Evolutionary conservation across 129 eudicot species (phyloP), one percentile per base, ranked within the genome.

Genomic region (Helichrysum umbraculigerum): DNA sequence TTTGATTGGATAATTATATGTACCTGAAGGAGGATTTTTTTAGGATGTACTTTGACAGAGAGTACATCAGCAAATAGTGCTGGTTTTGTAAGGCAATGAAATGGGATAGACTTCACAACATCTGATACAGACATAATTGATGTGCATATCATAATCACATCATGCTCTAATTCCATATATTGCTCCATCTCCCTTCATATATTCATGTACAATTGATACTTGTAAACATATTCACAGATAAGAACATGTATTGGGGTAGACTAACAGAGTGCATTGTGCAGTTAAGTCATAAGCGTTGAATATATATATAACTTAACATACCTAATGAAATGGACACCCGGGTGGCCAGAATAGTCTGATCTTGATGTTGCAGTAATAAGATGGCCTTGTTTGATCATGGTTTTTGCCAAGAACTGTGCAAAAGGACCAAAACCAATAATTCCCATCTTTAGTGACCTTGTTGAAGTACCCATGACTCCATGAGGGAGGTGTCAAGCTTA

Each of bases 371-470:
- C 93, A 14, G 57, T 80, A 6, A 92, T 69, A n/a, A 62, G 30
- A 79, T 92, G 98, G 20, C 93, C 98, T 84, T 90, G 98, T 70
- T 82, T 89, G 4, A 92, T 65, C 82, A 89, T 88, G 3, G 96
- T 84, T 57, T 87, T 82, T 1, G 89, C 87, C 60, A 92, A 78
- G 66, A 92, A 92, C 71, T 92, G 93, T 0, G 88, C 90, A 50
- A 89, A 92, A 52, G 86, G 70, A 29, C 98, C 98, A 52, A 89
- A 90, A 12, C 98, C 98, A 3, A 92, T 78, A 0, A 92, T 75
- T n/a, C 89, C 98, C 60, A 92, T 86, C 61, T 75, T 86, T 74
- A 89, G 62, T 73, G 66, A 33, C 68, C 76, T 64, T 54, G 81
- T 35, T 51, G 83, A 59, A 32, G 62, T 37, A 39, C 74, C 68